Evolutionary conservation across 768 basidiomycete genomes (phyloP).

Genomic region (Cystofilobasidium capitatum): DNA sequence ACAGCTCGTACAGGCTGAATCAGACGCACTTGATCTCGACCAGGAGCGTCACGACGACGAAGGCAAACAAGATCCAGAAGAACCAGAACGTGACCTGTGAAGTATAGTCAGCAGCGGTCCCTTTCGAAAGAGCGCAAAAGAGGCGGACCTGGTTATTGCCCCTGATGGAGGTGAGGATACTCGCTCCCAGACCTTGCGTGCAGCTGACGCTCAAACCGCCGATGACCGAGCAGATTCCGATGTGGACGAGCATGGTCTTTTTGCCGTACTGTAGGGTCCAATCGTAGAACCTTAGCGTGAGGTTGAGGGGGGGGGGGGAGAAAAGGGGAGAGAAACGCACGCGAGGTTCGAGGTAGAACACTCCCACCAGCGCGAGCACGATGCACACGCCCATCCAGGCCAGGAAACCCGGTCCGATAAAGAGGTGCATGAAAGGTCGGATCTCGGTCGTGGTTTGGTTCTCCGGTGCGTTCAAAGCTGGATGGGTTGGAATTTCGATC

Average conservation of each 20-base stretch:
- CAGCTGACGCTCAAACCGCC: constrained; percentile 60
- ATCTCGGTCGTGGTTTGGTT: constrained; percentile 38
- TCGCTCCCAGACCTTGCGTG: constrained; percentile 82
- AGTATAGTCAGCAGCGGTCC: neutral
- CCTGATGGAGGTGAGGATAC: constrained; percentile 60
- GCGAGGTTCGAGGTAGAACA: constrained; percentile 24
- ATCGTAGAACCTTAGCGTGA: neutral
- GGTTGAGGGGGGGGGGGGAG: neutral
- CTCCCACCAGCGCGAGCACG: neutral
- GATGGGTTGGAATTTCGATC: neutral
- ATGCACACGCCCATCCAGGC: constrained; percentile 17
- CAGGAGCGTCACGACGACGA: constrained; percentile 57
- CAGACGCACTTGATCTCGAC: constrained; percentile 92
- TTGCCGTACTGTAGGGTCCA: constrained; percentile 5
- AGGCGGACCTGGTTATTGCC: constrained; percentile 48
- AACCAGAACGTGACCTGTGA: constrained; percentile 66
- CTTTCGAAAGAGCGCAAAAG: neutral
- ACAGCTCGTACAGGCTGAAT: constrained; percentile 89
- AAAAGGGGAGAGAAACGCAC: neutral
- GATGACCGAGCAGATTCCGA: constrained; percentile 88
- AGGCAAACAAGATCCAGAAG: constrained; percentile 38
- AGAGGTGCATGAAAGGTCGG: constrained; percentile 30
- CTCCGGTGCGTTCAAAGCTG: constrained; percentile 51
- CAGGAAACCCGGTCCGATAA: constrained; percentile 21
- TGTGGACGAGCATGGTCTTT: constrained; percentile 43